These are phyloP conservation scores for Calonectria ilicicola DNA, from an alignment of 2,329 filamentous ascomycete genomes.

Conservation along the genomic window DNA sequence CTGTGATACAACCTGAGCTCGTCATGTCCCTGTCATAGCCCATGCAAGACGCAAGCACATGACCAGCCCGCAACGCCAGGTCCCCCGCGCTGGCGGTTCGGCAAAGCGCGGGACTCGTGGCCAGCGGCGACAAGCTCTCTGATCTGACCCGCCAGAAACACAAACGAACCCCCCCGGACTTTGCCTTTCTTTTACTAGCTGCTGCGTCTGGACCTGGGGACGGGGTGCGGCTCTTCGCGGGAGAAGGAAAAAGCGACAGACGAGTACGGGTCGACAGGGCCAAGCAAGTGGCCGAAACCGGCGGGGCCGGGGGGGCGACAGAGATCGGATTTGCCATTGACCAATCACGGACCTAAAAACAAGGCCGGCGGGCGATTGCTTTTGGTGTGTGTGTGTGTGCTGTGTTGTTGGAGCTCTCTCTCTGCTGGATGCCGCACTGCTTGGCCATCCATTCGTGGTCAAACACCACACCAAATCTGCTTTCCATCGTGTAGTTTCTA, in stretches of 20 bases:
- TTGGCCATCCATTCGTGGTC: neutral
- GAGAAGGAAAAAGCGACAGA: constrained; percentile 27
- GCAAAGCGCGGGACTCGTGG: constrained; percentile 39
- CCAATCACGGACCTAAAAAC: constrained; percentile 31
- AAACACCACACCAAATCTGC: neutral
- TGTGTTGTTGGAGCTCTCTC: neutral
- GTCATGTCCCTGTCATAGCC: neutral
- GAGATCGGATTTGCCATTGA: constrained; percentile 34
- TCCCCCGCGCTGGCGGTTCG: constrained; percentile 33
- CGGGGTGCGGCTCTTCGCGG: constrained; percentile 44
- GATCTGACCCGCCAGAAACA: constrained; percentile 19
- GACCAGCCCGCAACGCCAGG: constrained; percentile 23
- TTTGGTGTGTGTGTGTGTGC: neutral
- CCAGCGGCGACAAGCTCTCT: neutral
- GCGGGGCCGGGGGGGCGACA: neutral
- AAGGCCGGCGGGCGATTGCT: constrained; percentile 10
- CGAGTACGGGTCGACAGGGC: neutral
- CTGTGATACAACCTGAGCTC: neutral
- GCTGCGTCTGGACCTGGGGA: neutral
- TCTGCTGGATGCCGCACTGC: neutral
- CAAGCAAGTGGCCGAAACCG: constrained; percentile 38
- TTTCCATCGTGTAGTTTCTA: neutral
- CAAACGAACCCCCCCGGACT: neutral
- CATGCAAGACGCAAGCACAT: constrained; percentile 32
- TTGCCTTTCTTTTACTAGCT: neutral